phyloP scores from a whole-genome alignment of 352 stramenopile species.

The Globisporangium acanthophoron region DNA sequence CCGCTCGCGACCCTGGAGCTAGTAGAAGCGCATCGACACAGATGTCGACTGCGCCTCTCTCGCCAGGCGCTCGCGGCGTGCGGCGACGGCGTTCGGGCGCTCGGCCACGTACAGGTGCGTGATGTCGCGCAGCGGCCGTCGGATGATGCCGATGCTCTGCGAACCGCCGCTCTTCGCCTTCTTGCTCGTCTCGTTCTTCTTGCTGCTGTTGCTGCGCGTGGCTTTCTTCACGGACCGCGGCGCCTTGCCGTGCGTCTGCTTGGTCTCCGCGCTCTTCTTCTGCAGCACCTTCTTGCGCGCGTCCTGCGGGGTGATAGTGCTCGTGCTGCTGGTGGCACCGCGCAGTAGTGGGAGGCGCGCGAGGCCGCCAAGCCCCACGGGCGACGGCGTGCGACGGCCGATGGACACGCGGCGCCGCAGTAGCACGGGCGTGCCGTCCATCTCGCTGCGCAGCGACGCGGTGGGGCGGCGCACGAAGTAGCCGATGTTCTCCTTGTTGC shows the following conservation, averaged over 20 bases:
- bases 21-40: slow-evolving; percentile 48
- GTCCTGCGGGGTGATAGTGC: slow-evolving; percentile 17
- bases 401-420: slow-evolving; percentile 5
- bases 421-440: slow-evolving; percentile 8
- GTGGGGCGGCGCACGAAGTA: slow-evolving; percentile 38
- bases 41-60: slow-evolving; percentile 23
- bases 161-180: slow-evolving; percentile 9
- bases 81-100: slow-evolving; percentile 6
- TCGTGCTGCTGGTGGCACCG: not conserved
- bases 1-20: slow-evolving; percentile 8
- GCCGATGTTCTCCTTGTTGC: slow-evolving; percentile 70
- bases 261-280: slow-evolving; percentile 5
- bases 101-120: slow-evolving; percentile 59
- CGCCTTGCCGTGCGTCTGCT: not conserved
- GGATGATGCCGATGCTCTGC: slow-evolving; percentile 21
- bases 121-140: slow-evolving; percentile 56
- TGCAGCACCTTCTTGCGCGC: slow-evolving; percentile 16
- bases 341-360: not conserved
- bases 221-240: slow-evolving; percentile 2
- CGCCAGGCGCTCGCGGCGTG: slow-evolving; percentile 6
- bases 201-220: slow-evolving; percentile 5
- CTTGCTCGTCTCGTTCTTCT: slow-evolving; percentile 12
- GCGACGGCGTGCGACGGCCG: slow-evolving; percentile 3
- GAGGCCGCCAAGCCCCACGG: not conserved
- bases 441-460: slow-evolving; percentile 8